Evolutionary conservation across 2,329 filamentous ascomycete species (phyloP).

Genomic region (Teratosphaeria epicoccoides): DNA sequence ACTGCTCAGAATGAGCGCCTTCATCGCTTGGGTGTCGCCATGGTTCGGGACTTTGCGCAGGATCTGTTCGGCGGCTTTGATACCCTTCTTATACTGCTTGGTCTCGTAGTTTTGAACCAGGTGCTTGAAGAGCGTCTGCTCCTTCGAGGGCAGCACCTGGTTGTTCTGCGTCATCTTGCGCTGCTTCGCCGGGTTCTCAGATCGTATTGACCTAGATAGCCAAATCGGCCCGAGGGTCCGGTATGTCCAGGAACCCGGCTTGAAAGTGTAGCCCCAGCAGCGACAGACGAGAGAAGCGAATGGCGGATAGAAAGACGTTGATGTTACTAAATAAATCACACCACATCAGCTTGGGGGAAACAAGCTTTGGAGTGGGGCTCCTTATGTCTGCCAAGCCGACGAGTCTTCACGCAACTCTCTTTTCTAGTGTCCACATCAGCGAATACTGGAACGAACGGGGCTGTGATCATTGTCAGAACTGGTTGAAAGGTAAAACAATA

Average conservation of each 20-base stretch:
- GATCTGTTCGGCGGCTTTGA: conserved; percentile 94
- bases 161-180: conserved; percentile 7
- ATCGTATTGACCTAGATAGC: not conserved
- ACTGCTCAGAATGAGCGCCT: conserved; percentile 89
- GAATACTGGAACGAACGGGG: no score
- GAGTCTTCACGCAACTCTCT: no score
- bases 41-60: conserved; percentile 89
- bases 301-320: no score
- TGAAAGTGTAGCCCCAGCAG: no score
- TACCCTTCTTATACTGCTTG: conserved; percentile 93
- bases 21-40: conserved; percentile 98
- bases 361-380: no score
- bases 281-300: no score
- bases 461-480: no score
- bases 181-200: not conserved
- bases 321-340: no score
- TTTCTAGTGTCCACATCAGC: no score
- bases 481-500: no score
- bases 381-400: no score
- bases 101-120: conserved; percentile 94
- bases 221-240: not conserved
- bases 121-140: conserved; percentile 85
- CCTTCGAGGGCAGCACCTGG: conserved; percentile 61
- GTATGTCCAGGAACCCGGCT: not conserved
- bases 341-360: no score